Conservation (phyloP, 768 basidiomycete species). For the Rhodotorula graminis region DNA sequence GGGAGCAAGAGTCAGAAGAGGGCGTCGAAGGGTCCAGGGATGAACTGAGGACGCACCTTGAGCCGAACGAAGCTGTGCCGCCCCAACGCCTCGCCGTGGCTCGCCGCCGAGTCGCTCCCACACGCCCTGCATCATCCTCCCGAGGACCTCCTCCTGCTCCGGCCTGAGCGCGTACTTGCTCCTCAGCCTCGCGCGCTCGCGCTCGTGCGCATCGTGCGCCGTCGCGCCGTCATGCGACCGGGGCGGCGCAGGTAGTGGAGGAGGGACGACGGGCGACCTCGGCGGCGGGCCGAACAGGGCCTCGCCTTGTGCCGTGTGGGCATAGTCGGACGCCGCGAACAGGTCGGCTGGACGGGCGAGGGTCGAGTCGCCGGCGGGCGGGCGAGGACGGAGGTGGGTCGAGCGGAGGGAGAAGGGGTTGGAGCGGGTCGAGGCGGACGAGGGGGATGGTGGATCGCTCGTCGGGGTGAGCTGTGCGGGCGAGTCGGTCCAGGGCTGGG, state of each 20-base stretch:
- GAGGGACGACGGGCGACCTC: neutral
- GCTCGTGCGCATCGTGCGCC: neutral
- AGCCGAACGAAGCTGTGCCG: too few relatives aligned
- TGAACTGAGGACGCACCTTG: too few relatives aligned
- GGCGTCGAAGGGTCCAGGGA: too few relatives aligned
- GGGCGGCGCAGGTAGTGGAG: too few relatives aligned
- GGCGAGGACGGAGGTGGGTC: neutral
- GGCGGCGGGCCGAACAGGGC: constrained; percentile 5
- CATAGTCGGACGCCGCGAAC: neutral
- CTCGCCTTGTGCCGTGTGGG: neutral
- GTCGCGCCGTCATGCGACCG: too few relatives aligned
- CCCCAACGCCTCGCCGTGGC: neutral
- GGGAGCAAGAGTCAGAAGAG: too few relatives aligned
- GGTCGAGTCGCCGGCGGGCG: neutral
- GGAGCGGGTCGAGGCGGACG: neutral
- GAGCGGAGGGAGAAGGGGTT: neutral
- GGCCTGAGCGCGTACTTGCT: neutral
- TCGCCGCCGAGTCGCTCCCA: neutral
- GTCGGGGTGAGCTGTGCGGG: neutral
- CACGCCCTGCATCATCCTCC: neutral
- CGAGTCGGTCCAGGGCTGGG: neutral
- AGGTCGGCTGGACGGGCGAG: neutral
- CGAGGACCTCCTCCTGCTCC: neutral
- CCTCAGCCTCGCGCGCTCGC: neutral
- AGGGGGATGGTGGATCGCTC: neutral